Base-by-base conservation (phyloP, 768 basidiomycete species). In the Pleurotus eryngii region DNA sequence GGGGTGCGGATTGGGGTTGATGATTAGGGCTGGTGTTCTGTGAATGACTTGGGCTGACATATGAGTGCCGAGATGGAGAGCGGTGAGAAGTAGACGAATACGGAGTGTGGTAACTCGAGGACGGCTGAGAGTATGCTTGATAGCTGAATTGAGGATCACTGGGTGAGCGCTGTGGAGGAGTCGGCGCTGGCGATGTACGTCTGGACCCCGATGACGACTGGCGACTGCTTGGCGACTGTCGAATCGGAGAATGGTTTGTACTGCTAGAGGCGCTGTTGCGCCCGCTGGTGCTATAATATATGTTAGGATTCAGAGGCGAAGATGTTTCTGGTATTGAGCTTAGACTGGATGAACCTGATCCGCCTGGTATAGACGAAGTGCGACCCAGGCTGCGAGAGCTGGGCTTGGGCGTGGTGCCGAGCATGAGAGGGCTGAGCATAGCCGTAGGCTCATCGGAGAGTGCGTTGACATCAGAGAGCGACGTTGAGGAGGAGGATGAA, bases 351-450 rank as follows among this genome's bases (percentile, higher is more conserved):
- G 69, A 64, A 6, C 51, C 51, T 42, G 51, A 54, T 7, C 51
- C 51, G 14, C 27, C n/a, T 14, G 49, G 49, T 11, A 51, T 51
- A 9, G 49, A 51, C 7, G 74, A 76, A 45, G 70, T 70, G 9
- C 74, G 68, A 3, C 64, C 64, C 24, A 72, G 59, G 55, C 53
- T 56, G 55, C 66, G 65, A 22, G 66, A 24, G 45, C 46, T 38
- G 20, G 70, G 65, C 49, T 70, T 70, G 12, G 72, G 74, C 1
- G 74, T 74, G n/a, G 58, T 64, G 24, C 65, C 58, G 20, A 77
- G 65, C 38, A 77, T 65, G 45, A 81, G 65, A 0, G 80, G 80
- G 57, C 77, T 78, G n/a, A 81, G 75, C 46, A 78, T 73, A 58
- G 70, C 73, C 18, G 67, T 45, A 1, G 79, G 81, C 59, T 81